phyloP scores from a whole-genome alignment of 2,329 filamentous ascomycete genomes.

The Bimuria novae-zelandiae region DNA sequence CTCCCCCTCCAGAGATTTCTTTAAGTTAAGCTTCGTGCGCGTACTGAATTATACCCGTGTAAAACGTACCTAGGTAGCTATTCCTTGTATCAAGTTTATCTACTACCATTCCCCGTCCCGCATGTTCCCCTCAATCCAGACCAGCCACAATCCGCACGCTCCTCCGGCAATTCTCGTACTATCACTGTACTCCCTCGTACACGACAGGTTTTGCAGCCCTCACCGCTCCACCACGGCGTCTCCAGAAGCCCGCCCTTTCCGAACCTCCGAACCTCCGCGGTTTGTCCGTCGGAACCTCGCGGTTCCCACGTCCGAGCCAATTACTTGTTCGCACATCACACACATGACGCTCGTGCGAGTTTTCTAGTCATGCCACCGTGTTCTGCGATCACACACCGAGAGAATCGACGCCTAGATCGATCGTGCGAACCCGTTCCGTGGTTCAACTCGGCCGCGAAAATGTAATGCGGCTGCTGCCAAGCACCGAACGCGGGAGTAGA shows the following conservation, averaged over 20 bases:
- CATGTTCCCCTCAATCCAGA: no score
- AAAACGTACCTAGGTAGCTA: constrained; percentile 4
- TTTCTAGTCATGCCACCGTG: no score
- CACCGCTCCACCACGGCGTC: not conserved
- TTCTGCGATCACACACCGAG: not conserved
- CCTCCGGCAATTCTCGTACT: not conserved
- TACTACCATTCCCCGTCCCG: not conserved
- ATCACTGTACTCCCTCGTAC: not conserved
- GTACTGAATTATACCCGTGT: constrained; percentile 7
- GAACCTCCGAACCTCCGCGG: not conserved
- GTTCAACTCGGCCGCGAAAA: no score
- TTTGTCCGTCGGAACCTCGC: not conserved
- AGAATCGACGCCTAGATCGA: not conserved
- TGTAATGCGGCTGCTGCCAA: no score
- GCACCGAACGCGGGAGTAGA: no score
- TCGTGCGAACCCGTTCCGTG: no score
- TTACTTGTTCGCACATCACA: not conserved
- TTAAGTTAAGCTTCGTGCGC: constrained; percentile 4
- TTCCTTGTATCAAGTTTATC: not conserved
- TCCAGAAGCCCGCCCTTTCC: not conserved
- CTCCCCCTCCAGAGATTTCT: no score
- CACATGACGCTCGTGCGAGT: no score
- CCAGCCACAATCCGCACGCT: no score
- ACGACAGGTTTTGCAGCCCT: not conserved
- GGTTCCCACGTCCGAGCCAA: not conserved